Evolutionary conservation across 805 yeast species (phyloP), one percentile per base, ranked within the genome.

Genomic region (Candida sphagnicola): DNA sequence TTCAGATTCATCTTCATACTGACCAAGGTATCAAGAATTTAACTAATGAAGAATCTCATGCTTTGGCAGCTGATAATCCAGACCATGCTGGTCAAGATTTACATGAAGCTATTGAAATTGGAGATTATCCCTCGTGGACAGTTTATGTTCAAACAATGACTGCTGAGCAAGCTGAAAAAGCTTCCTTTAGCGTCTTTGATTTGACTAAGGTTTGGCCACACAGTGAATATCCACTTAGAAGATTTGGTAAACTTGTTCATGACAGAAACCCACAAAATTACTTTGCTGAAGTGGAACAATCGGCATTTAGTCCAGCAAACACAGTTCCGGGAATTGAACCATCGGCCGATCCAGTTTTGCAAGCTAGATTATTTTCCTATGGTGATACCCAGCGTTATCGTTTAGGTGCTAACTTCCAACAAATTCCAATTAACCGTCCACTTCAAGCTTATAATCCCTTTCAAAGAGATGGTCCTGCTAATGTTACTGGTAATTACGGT

Each of bases 301-400:
- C 82, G 45, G 95, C 95, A 1, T 85, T 85, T 61, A 79, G 90
- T 2, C 95, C 95, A 44, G 79, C 89, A 12, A 86, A 84, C 62
- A 77, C 87, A n/a, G 84, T 85, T 25, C 93, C 93, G 34, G 85
- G 85, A 51, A 80, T 82, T 68, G 89, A 84, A 61, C 75, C 91
- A 13, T 79, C 87, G 26, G 86, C 86, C 41, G 95, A 85, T 57
- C 95, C 95, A 2, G 91, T 85, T 25, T 70, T 85, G 54, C 93
- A 85, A 61, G 77, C 89, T 8, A 77, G 95, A 65, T 69, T 85
- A 53, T 85, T 82, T 61, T 82, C 91, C 1, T 85, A 85, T 66
- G 81, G 90, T 38, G 95, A 85, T 62, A 85, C 95, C 19, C 91
- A 84, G 57, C 81, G 95, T 61, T 84, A 85, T 68, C 76, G 95